Conservation (phyloP, 129 eudicot genomes). For the Centrapalus pauciflorus region DNA sequence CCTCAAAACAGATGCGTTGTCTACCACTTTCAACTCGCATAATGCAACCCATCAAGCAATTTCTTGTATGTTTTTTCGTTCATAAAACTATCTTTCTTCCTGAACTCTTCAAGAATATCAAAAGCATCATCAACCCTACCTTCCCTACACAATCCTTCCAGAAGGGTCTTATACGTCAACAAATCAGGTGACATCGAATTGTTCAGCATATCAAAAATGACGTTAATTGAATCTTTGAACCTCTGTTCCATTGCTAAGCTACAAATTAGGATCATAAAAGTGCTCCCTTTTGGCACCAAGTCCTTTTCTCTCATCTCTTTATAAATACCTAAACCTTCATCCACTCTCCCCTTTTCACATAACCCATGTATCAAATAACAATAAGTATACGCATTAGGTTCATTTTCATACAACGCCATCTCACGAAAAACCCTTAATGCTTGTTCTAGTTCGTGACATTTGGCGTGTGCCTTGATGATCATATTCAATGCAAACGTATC, state of each 20-base stretch:
- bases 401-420: constrained; percentile 74
- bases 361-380: constrained; percentile 67
- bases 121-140: constrained; percentile 65
- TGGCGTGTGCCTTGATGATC: constrained; percentile 78
- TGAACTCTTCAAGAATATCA: constrained; percentile 58
- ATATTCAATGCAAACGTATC: constrained; percentile 61
- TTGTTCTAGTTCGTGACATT: constrained; percentile 60
- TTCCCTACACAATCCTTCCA: constrained; percentile 85
- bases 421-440: constrained; percentile 71
- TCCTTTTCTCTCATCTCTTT: constrained; percentile 71
- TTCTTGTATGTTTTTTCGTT: constrained; percentile 61
- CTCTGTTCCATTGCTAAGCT: constrained; percentile 76
- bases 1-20: no score
- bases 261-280: constrained; percentile 69
- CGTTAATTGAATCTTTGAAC: constrained; percentile 51
- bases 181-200: constrained; percentile 68
- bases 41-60: constrained; percentile 63
- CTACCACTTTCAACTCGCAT: constrained; percentile 33
- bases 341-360: constrained; percentile 89
- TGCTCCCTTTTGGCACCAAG: constrained; percentile 61
- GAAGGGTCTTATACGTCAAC: constrained; percentile 71
- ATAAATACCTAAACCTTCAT: constrained; percentile 55
- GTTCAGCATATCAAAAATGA: constrained; percentile 60
- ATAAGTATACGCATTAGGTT: constrained; percentile 59
- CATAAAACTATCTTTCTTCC: constrained; percentile 73